Evolutionary conservation across 1,284 basidiomycete species (phyloP), one percentile per base, ranked within the genome.

Genomic region (Meripilus lineatus): DNA sequence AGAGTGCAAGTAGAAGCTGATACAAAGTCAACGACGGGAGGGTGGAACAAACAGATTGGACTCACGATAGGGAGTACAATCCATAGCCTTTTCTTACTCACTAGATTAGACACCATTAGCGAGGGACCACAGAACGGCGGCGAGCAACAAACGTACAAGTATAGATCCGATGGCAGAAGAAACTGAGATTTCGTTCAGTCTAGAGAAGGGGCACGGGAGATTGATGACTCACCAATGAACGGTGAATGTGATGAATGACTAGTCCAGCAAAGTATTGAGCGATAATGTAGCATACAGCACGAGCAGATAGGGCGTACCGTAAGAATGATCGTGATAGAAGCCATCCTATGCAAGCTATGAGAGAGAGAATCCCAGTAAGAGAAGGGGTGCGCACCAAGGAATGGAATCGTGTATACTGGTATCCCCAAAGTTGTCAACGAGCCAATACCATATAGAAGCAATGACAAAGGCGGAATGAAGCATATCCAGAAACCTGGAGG

Each of bases 11-110:
- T n/a, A n/a, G n/a, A n/a, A n/a, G n/a, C n/a, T n/a, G n/a, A n/a
- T n/a, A n/a, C n/a, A n/a, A n/a, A n/a, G n/a, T n/a, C n/a, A n/a
- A n/a, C n/a, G n/a, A n/a, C n/a, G n/a, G n/a, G n/a, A n/a, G n/a
- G n/a, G n/a, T n/a, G n/a, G n/a, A n/a, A n/a, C n/a, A n/a, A n/a
- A n/a, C n/a, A n/a, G n/a, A n/a, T n/a, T n/a, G n/a, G n/a, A 48
- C 68, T 45, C 48, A 70, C 70, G 20, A 72, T 64, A 2, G 68
- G 65, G 10, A 53, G 28, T 2, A 58, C 58, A 32, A 70, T 47
- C 6, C 50, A 49, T 54, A 55, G 64, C 35, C 65, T 70, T 17
- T 53, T 49, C 38, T 56, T 57, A 58, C 68, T 68, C 35, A 71
- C 67, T 68, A 40, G n/a, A n/a, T 18, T 32, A 20, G 5, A 39